Evolutionary conservation across 495 filamentous ascomycete species (phyloP).

Genomic region (Astrothelium macrocarpum): DNA sequence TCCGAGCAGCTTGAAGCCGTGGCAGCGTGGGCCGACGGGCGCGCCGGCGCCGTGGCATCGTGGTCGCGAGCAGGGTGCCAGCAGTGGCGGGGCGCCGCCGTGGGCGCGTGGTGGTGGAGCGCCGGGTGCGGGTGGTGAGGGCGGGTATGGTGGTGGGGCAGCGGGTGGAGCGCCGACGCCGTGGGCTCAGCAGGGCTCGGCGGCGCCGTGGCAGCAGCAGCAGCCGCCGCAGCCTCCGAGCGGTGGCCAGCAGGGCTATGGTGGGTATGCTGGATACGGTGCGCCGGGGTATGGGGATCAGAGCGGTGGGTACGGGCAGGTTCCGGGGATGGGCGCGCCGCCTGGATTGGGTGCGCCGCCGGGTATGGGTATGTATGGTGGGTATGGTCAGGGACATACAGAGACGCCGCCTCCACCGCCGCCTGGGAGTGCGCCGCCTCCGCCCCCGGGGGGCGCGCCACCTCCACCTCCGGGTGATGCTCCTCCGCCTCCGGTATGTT

Average conservation of each 20-base stretch:
- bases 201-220: slow-evolving; percentile 8
- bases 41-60: slow-evolving; percentile 70
- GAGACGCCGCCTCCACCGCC: not conserved
- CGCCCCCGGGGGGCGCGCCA: slow-evolving; percentile 1
- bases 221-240: not conserved
- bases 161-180: slow-evolving; percentile 9
- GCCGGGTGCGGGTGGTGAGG: slow-evolving; percentile 12
- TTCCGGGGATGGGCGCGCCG: slow-evolving; percentile 1
- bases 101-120: slow-evolving; percentile 18
- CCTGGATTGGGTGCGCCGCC: not conserved
- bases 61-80: slow-evolving; percentile 5
- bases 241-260: slow-evolving; percentile 6
- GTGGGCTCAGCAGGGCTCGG: not conserved
- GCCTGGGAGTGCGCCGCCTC: slow-evolving; percentile 7
- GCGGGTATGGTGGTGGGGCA: slow-evolving; percentile 12
- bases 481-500: slow-evolving; percentile 9
- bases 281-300: slow-evolving; percentile 9
- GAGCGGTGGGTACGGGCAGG: not conserved
- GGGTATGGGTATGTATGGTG: slow-evolving; percentile 1
- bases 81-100: slow-evolving; percentile 16
- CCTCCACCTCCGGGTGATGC: slow-evolving; percentile 13
- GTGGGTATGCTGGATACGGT: slow-evolving; percentile 11
- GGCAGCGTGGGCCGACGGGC: slow-evolving; percentile 84
- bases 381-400: slow-evolving; percentile 8
- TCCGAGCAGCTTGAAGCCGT: slow-evolving; percentile 59